phyloP scores from a whole-genome alignment of 2,329 filamentous ascomycete genomes.

The Zasmidium angulare region DNA sequence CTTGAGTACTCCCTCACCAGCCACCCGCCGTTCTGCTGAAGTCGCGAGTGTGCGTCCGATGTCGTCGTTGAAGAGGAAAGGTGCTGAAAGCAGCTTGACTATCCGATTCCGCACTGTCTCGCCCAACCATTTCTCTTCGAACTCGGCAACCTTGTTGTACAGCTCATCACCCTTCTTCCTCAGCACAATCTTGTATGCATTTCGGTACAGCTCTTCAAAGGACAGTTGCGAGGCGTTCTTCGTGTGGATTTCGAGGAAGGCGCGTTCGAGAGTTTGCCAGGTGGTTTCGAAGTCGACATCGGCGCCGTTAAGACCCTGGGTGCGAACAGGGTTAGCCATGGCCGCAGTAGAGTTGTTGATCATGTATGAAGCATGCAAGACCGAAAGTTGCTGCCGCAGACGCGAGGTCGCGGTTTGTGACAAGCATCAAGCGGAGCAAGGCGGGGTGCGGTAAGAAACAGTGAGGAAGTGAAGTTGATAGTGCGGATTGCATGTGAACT shows the following conservation, averaged over 20 bases:
- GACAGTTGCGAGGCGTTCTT: conserved; percentile 87
- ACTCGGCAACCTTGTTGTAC: conserved; percentile 75
- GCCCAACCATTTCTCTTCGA: conserved; percentile 80
- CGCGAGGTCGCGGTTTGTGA: neutral
- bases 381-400: neutral
- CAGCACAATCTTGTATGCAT: conserved; percentile 89
- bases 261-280: conserved; percentile 74
- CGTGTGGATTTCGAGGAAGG: conserved; percentile 83
- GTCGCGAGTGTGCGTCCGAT: conserved; percentile 49
- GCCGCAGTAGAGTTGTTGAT: conserved; percentile 38
- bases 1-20: conserved; percentile 79
- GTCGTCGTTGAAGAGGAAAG: conserved; percentile 56
- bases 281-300: conserved; percentile 79
- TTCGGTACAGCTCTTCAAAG: conserved; percentile 93
- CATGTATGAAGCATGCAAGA: conserved; percentile 42
- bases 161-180: conserved; percentile 80
- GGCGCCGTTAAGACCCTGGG: conserved; percentile 60
- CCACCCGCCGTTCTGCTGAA: conserved; percentile 73
- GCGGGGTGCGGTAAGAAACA: neutral
- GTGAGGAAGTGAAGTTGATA: neutral
- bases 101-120: conserved; percentile 71
- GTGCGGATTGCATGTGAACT: conserved; percentile 34
- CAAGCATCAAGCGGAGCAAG: neutral
- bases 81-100: conserved; percentile 67
- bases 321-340: neutral